A percentile compares a stretch with the other conserved stretches of the same genome.
These are phyloP conservation scores for Cryphonectria naterciae DNA, from an alignment of 2,329 filamentous ascomycete genomes.

Conservation along the genomic window DNA sequence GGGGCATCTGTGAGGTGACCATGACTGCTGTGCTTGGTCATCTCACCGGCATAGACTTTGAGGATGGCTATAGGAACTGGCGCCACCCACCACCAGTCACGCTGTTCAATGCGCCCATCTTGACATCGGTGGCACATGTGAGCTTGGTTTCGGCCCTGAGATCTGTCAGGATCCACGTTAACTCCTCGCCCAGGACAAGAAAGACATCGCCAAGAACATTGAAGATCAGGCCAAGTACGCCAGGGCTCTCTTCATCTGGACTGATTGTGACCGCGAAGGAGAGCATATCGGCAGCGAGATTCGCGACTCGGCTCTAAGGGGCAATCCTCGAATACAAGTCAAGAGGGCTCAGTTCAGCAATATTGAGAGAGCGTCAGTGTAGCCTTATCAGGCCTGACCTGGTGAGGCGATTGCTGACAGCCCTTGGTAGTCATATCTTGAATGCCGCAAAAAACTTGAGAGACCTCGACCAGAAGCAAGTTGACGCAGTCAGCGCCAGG, in stretches of 20 bases:
- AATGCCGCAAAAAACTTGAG: conserved; percentile 78
- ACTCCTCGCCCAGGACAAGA: conserved; percentile 66
- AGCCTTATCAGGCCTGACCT: neutral
- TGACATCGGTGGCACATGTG: conserved; percentile 69
- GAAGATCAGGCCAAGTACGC: conserved; percentile 73
- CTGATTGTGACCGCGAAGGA: conserved; percentile 96
- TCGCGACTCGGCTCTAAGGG: conserved; percentile 74
- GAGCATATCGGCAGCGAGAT: conserved; percentile 96
- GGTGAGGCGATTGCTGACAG: conserved; percentile 15
- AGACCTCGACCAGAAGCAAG: conserved; percentile 81
- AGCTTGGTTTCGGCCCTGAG: conserved; percentile 28
- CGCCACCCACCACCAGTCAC: conserved; percentile 74
- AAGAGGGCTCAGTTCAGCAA: conserved; percentile 94
- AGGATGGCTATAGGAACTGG: conserved; percentile 76
- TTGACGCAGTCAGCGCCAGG: conserved; percentile 82
- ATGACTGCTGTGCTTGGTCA: conserved; percentile 96
- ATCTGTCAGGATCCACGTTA: conserved; percentile 20
- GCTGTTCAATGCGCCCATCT: conserved; percentile 81
- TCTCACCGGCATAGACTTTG: conserved; percentile 80
- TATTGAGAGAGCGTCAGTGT: conserved; percentile 79
- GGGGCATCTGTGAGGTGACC: conserved; percentile 81
- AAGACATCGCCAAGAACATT: conserved; percentile 83
- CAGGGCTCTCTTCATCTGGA: conserved; percentile 92
- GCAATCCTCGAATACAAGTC: conserved; percentile 74
- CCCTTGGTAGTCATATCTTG: conserved; percentile 69